Conservation (phyloP, 495 filamentous ascomycete genomes). For the Trichodelitschia bisporula region DNA sequence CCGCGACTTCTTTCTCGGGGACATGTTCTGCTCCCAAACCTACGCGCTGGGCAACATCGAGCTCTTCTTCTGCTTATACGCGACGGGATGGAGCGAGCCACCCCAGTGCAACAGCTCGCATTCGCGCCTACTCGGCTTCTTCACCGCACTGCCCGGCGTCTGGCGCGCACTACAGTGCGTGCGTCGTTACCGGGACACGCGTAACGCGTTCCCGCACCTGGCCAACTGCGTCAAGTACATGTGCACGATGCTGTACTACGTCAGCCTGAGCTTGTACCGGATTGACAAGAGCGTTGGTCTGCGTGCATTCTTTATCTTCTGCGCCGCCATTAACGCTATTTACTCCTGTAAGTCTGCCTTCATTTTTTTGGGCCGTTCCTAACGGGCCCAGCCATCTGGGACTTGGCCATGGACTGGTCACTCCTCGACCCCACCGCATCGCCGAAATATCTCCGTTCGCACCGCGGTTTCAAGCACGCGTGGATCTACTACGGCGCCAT, state of each 20-base stretch:
- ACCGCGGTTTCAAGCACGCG: conserved; percentile 46
- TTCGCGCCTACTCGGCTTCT: conserved; percentile 66
- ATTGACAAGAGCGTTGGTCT: conserved; percentile 30
- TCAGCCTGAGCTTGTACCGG: conserved; percentile 56
- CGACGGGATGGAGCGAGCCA: conserved; percentile 43
- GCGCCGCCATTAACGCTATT: conserved; percentile 52
- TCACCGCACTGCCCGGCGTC: conserved; percentile 58
- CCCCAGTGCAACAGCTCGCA: conserved; percentile 61
- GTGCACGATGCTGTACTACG: conserved; percentile 58
- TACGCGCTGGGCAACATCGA: conserved; percentile 80
- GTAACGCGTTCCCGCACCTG: conserved; percentile 73
- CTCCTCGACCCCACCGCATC: conserved; percentile 49
- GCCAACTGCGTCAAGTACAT: conserved; percentile 82
- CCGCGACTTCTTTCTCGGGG: conserved; percentile 87
- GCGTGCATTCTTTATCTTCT: conserved; percentile 48
- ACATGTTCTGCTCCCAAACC: conserved; percentile 89
- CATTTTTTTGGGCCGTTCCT: background rate
- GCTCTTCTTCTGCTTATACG: conserved; percentile 88
- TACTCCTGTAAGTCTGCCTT: conserved; percentile 38
- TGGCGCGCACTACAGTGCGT: conserved; percentile 82
- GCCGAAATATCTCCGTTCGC: conserved; percentile 47
- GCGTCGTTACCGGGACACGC: conserved; percentile 68
- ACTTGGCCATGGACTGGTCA: conserved; percentile 89
- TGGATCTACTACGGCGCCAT: conserved; percentile 76
- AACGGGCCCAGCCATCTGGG: conserved; percentile 36